Evolutionary conservation across 257 asterid genomes (phyloP).

Genomic region (Sherardia arvensis): DNA sequence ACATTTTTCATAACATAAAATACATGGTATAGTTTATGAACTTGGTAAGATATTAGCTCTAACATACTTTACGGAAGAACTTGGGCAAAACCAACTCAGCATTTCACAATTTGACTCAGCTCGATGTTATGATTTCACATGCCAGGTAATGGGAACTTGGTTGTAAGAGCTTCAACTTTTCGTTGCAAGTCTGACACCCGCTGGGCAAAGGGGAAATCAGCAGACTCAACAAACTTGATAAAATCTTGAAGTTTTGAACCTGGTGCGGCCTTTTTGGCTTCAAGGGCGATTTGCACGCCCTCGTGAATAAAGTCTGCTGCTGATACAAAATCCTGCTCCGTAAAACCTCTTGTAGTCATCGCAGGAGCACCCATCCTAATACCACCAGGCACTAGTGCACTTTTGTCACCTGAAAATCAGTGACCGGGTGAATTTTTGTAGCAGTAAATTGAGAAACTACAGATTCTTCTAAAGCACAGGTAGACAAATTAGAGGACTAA

Average conservation of each 20-base stretch:
- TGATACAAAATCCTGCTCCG: constrained; percentile 49
- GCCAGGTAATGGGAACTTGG: constrained; percentile 79
- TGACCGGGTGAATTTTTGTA: neutral
- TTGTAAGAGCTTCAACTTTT: constrained; percentile 52
- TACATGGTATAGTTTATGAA: no score
- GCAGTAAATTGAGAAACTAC: neutral
- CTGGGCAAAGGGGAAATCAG: constrained; percentile 61
- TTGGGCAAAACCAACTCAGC: no score
- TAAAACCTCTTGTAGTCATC: constrained; percentile 83
- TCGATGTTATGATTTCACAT: no score
- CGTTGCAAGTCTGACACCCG: constrained; percentile 41
- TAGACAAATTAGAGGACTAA: constrained; percentile 31
- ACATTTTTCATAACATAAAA: no score
- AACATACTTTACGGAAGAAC: no score
- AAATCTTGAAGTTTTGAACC: constrained; percentile 83
- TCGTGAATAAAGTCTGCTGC: constrained; percentile 81
- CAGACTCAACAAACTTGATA: constrained; percentile 49
- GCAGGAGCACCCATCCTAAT: constrained; percentile 92
- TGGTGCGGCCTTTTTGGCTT: no score
- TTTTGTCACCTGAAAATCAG: constrained; percentile 59
- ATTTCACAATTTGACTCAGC: no score
- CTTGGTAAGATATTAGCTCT: no score
- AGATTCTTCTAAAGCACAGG: neutral
- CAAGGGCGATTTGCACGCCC: no score
- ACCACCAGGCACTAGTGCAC: constrained; percentile 91